These are phyloP conservation scores for Penicillium glabrum DNA, from an alignment of 2,329 filamentous ascomycete species.

Conservation along the genomic window DNA sequence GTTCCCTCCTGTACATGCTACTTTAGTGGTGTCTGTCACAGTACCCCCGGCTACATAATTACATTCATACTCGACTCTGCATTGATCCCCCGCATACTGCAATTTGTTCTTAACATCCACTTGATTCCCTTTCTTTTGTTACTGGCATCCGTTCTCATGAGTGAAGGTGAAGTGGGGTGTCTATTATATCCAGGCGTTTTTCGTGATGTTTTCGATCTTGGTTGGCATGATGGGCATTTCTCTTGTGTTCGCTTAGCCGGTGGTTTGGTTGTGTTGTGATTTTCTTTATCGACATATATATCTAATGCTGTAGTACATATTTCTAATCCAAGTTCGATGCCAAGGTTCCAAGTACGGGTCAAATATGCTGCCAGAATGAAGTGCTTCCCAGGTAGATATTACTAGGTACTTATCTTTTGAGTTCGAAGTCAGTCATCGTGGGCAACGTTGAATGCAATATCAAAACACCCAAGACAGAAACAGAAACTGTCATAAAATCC, in stretches of 20 bases:
- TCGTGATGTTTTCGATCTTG: not conserved
- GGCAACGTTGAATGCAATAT: too few relatives aligned
- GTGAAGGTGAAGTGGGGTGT: not conserved
- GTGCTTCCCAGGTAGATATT: too few relatives aligned
- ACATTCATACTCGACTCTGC: not conserved
- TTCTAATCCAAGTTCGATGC: slow-evolving; percentile 6
- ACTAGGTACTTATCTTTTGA: too few relatives aligned
- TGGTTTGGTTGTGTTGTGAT: not conserved
- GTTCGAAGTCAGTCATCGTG: too few relatives aligned
- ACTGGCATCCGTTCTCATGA: not conserved
- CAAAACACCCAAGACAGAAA: too few relatives aligned
- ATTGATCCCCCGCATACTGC: slow-evolving; percentile 3
- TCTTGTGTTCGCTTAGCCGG: slow-evolving; percentile 3
- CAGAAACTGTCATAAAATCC: too few relatives aligned
- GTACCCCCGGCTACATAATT: not conserved
- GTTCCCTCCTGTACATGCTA: not conserved
- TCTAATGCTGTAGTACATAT: slow-evolving; percentile 21
- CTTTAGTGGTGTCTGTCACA: not conserved
- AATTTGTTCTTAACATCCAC: not conserved
- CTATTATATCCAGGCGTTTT: slow-evolving; percentile 3
- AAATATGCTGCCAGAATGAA: not conserved
- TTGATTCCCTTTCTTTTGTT: not conserved
- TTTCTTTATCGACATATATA: slow-evolving; percentile 10
- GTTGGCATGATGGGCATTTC: slow-evolving; percentile 7
- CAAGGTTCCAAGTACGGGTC: not conserved